Evolutionary conservation across 2,329 filamentous ascomycete genomes (phyloP), one percentile per base, ranked within the genome.

Genomic region (Penicillium sp.): DNA sequence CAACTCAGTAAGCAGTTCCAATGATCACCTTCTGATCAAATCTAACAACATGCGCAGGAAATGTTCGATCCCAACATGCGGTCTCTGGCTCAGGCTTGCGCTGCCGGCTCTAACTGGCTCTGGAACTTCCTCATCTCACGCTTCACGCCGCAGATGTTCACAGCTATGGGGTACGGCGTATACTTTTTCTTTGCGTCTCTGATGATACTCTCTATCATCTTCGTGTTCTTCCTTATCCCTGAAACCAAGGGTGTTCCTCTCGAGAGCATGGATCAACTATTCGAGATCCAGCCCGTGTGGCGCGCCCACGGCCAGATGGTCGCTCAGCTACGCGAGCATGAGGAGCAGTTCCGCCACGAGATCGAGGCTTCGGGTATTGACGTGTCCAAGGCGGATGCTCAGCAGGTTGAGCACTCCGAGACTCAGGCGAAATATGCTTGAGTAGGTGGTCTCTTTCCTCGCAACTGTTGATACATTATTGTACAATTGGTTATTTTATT

Each of bases 61-160:
- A 89, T 90, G 76, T 89, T 89, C 66, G 81, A 86, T 60, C 79
- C 82, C 52, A 86, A 84, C 68, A 81, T 82, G 14, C 78, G 84
- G 47, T 82, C 82, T 0, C 76, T 90, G 0, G 87, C 86, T 1
- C 86, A 89, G 62, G 86, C 87, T 12, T 87, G 80, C 29, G 87
- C 87, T 0, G 62, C 68, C 31, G 65, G 61, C 8, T 64, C 62
- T 19, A 66, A 72, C 56, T 68, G 66, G 69, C 55, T 71, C n/a
- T 67, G 67, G 63, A 68, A 67, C 52, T 68, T 71, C 59, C 60
- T 67, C 47, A 56, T 72, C 59, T 66, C 64, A 41, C 59, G 67
- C 36, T 65, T 69, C 62, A 72, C 70, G 0, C 70, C 70, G 30
- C 70, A 73, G 53, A 73, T 74, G 71, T 73, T 74, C 49, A 55